These are phyloP conservation scores for Monsonia emarginata DNA, from an alignment of 441 rosid genomes.

Conservation along the genomic window DNA sequence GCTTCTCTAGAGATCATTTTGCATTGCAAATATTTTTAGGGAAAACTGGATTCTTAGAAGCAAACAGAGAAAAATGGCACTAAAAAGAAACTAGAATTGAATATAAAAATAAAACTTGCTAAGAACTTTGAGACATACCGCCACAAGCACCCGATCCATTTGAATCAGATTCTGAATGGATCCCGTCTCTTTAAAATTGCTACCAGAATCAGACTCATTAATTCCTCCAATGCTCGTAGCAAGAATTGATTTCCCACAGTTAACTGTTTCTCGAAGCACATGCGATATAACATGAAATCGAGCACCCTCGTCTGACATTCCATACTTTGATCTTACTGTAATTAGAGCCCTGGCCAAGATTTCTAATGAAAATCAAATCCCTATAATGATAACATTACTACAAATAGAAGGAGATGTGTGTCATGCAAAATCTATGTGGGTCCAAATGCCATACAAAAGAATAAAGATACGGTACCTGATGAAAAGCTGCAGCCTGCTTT, in stretches of 20 bases:
- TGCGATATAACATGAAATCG: slow-evolving; percentile 91
- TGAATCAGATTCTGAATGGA: slow-evolving; percentile 75
- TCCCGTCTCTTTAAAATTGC: slow-evolving; percentile 56
- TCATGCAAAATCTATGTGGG: neutral
- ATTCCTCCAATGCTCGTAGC: slow-evolving; percentile 64
- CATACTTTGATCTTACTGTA: slow-evolving; percentile 68
- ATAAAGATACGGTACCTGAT: slow-evolving; percentile 45
- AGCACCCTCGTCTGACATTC: slow-evolving; percentile 79
- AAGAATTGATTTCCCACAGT: slow-evolving; percentile 77
- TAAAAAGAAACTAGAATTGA: neutral
- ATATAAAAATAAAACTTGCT: neutral
- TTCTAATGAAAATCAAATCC: slow-evolving; percentile 18
- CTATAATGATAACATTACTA: slow-evolving; percentile 1
- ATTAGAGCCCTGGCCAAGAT: slow-evolving; percentile 65
- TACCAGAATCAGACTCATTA: slow-evolving; percentile 62
- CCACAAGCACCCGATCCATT: slow-evolving; percentile 79
- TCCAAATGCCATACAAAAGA: neutral
- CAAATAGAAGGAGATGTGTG: neutral
- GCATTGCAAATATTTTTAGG: neutral
- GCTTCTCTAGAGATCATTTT: too few species aligned
- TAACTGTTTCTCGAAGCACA: slow-evolving; percentile 82
- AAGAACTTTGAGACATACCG: slow-evolving; percentile 35
- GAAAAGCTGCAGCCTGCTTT: slow-evolving; percentile 83
- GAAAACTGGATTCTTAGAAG: neutral
- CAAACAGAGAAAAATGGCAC: neutral